Evolutionary conservation across 352 stramenopile genomes (phyloP), one percentile per base, ranked within the genome.

Genomic region (Lagenidium sp.): DNA sequence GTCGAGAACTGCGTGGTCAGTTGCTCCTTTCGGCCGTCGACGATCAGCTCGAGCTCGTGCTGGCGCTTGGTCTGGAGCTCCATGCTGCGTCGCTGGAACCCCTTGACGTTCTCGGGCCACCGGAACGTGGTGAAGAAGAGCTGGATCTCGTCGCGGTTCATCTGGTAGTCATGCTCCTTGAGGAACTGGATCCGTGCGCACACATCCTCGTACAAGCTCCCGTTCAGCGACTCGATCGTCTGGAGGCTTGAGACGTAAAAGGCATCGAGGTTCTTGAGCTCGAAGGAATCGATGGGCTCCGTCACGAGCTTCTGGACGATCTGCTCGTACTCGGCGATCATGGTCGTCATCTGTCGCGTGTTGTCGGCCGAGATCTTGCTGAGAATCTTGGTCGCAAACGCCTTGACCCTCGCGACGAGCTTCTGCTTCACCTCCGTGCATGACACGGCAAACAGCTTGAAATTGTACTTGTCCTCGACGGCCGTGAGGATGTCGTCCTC

Each of bases 61-160:
- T 97, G 90, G 1, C 90, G 67, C 43, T 87, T 91, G 20, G 75
- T 82, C 51, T 96, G 86, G 4, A 95, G 65, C 55, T 97, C 88
- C 35, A 94, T 84, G 50, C 79, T 93, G 54, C 91, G 90, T n/a
- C 81, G 57, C 41, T 96, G 82, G 58, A 95, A 96, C 0, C 71
- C 68, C 55, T 94, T 95, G 38, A 97, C 83, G 25, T 85, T 93
- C 42, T 92, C 78, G 6, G 90, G 88, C 90, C 88, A 97, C 6
- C 81, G 68, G 49, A 90, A 95, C 10, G 82, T 92, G 19, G 70
- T 92, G 48, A 94, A 88, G 44, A 97, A 93, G 19, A 94, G 63
- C 50, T 95, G 78, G 8, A 97, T 72, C 35, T 97, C 88, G 34
- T 97, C 90, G 0, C 86, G 68, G 15, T 64, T 62, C 60, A 94